These are phyloP conservation scores for Leersia perrieri DNA, from an alignment of 176 grass and related monocot species.

Conservation along the genomic window DNA sequence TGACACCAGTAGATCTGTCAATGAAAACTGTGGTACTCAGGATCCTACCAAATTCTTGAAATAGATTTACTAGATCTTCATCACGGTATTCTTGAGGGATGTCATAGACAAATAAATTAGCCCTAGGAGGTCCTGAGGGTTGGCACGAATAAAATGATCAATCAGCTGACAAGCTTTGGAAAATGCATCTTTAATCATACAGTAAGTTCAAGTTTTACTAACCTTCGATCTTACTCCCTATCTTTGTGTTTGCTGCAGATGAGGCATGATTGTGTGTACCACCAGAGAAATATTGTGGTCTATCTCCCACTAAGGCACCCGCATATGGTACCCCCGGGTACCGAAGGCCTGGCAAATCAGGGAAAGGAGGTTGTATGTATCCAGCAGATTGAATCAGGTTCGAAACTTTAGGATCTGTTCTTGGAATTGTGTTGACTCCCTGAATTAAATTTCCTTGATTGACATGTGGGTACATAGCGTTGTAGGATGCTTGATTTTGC, in stretches of 20 bases:
- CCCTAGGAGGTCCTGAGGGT: conserved; percentile 33
- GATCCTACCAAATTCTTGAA: conserved; percentile 47
- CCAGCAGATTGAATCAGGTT: conserved; percentile 25
- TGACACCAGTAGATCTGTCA: conserved; percentile 54
- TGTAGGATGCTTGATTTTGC: conserved; percentile 34
- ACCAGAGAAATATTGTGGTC: not conserved
- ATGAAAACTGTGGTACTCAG: conserved; percentile 65
- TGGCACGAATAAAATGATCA: not conserved
- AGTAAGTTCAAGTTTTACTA: not conserved
- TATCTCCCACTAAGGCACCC: not conserved
- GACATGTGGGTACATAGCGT: conserved; percentile 12
- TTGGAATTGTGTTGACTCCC: conserved; percentile 6
- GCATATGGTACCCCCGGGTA: conserved; percentile 33
- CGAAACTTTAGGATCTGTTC: conserved; percentile 20
- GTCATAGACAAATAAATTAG: conserved; percentile 49
- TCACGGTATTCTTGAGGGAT: conserved; percentile 47
- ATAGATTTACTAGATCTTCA: conserved; percentile 49
- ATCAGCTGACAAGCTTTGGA: not conserved
- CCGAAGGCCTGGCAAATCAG: conserved; percentile 27
- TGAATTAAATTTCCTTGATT: not conserved
- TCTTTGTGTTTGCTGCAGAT: not conserved
- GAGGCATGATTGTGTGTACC: not conserved
- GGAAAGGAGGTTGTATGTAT: conserved; percentile 3
- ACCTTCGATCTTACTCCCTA: conserved; percentile 29
- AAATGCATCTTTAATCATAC: not conserved